phyloP scores from a whole-genome alignment of 108 stramenopile genomes.

The Aurantiochytrium sp. region DNA sequence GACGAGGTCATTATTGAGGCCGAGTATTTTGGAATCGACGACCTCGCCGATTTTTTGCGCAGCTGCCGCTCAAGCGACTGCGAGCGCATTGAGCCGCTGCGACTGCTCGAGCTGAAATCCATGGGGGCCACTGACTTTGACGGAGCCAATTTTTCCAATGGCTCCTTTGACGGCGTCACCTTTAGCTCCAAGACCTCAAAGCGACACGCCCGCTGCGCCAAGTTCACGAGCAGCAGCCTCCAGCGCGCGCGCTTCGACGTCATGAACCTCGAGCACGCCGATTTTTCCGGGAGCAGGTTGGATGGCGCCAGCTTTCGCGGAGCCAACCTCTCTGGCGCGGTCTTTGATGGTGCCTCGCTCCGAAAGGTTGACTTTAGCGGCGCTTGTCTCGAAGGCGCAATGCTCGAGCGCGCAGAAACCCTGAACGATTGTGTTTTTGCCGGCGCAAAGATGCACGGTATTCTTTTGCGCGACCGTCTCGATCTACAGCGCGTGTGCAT shows the following conservation, averaged over 20 bases:
- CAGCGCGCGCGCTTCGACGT: background rate
- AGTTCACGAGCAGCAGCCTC: background rate
- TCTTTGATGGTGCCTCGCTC: background rate
- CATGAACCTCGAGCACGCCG: background rate
- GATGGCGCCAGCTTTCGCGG: background rate
- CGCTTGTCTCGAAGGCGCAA: background rate
- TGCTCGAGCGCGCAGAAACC: background rate
- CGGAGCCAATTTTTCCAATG: background rate
- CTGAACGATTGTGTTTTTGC: background rate
- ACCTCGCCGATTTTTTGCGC: background rate
- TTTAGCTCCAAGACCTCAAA: background rate
- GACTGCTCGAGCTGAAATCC: background rate
- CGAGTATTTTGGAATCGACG: background rate
- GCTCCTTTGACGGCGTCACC: background rate
- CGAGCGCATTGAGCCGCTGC: background rate
- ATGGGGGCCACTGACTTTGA: background rate
- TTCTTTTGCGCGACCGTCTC: background rate
- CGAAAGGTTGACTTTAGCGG: background rate
- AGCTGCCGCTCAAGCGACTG: background rate
- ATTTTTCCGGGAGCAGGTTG: background rate
- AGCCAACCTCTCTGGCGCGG: background rate
- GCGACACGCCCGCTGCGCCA: background rate
- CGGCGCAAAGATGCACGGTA: background rate
- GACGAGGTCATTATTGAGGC: background rate
- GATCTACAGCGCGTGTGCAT: background rate